These are phyloP conservation scores for Cladosporium oxysporum DNA, from an alignment of 2,329 filamentous ascomycete genomes.

Conservation along the genomic window DNA sequence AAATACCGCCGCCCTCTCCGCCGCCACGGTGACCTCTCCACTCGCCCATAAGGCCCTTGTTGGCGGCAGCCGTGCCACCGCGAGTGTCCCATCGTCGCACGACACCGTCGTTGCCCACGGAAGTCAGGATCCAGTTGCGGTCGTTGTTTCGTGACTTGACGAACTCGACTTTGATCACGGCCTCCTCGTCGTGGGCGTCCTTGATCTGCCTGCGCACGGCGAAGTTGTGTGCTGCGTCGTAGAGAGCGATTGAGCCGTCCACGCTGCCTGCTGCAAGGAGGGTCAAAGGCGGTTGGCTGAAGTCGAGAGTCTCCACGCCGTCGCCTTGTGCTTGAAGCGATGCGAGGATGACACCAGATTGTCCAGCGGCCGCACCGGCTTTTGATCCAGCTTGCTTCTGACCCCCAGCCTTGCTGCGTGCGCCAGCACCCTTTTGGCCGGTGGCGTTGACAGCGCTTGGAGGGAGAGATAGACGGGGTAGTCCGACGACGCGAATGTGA, in stretches of 20 bases:
- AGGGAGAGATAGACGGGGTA: constrained; percentile 62
- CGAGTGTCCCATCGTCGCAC: constrained; percentile 83
- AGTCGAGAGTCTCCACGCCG: constrained; percentile 75
- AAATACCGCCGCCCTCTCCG: constrained; percentile 81
- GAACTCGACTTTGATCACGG: constrained; percentile 92
- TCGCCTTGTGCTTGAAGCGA: constrained; percentile 77
- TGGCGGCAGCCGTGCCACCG: constrained; percentile 66
- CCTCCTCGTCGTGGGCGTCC: constrained; percentile 82
- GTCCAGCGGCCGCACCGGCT: constrained; percentile 47
- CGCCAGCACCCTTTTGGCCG: constrained; percentile 46
- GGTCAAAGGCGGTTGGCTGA: constrained; percentile 61
- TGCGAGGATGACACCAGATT: constrained; percentile 75
- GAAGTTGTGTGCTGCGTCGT: constrained; percentile 83
- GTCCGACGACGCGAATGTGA: constrained; percentile 77
- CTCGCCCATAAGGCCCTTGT: constrained; percentile 74
- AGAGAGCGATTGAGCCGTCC: constrained; percentile 74
- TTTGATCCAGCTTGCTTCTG: constrained; percentile 46
- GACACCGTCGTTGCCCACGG: constrained; percentile 88
- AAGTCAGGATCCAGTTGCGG: constrained; percentile 71
- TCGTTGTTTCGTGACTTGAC: constrained; percentile 50
- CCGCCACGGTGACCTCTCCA: constrained; percentile 88
- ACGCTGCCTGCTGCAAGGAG: constrained; percentile 65
- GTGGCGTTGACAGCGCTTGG: constrained; percentile 34
- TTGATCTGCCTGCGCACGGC: constrained; percentile 80
- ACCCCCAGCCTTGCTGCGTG: constrained; percentile 52